Evolutionary conservation across 257 asterid species (phyloP).

Genomic region (Anisodus acutangulus): DNA sequence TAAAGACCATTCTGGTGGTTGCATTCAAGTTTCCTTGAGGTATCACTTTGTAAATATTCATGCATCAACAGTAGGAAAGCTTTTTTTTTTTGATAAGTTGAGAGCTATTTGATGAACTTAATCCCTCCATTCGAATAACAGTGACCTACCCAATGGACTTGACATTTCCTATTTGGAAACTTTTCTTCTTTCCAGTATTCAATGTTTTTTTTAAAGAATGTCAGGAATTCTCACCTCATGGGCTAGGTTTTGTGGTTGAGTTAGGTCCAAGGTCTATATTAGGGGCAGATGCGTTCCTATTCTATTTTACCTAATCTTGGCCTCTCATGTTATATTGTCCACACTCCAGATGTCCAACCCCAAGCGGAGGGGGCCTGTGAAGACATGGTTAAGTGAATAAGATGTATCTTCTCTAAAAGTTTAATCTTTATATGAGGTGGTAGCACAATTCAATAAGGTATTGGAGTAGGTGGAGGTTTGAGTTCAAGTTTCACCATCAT

Average conservation of each 20-base stretch:
- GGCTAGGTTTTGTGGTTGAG: background rate
- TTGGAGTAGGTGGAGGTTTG: background rate
- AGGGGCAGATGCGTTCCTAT: background rate
- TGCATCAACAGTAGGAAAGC: background rate
- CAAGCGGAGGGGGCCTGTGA: background rate
- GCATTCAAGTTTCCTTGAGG: background rate
- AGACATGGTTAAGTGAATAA: conserved; percentile 1
- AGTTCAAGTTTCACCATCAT: conserved; percentile 1
- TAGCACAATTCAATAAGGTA: background rate
- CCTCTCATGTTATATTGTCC: background rate
- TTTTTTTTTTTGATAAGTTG: background rate
- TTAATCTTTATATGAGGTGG: background rate
- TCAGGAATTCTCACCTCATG: background rate
- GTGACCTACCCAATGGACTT: background rate
- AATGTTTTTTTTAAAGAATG: background rate
- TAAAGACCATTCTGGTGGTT: background rate
- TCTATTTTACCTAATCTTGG: background rate
- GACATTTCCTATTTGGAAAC: background rate
- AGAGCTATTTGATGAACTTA: background rate
- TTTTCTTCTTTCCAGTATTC: background rate
- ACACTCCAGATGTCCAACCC: background rate
- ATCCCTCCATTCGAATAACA: background rate
- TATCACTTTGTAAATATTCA: background rate
- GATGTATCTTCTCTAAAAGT: background rate
- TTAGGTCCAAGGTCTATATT: background rate